These are phyloP conservation scores for Rhytidhysteron rufulum DNA, from an alignment of 2,329 filamentous ascomycete genomes.

Conservation along the genomic window DNA sequence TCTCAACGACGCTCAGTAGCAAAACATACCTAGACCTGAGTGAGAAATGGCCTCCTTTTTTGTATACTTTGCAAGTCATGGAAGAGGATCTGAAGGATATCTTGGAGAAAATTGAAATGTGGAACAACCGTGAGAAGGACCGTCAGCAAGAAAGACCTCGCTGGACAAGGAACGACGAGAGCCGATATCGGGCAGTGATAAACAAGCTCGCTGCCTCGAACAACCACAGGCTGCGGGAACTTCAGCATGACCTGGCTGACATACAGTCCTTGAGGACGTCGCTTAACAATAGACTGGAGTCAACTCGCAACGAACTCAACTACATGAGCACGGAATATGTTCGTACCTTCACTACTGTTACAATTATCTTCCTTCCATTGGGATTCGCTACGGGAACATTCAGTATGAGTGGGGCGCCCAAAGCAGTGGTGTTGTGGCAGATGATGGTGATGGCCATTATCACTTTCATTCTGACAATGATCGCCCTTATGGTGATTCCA, in stretches of 20 bases:
- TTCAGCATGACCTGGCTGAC: neutral
- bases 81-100: constrained; percentile 14
- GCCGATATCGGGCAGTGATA: constrained; percentile 22
- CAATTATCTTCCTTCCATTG: constrained; percentile 31
- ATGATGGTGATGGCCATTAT: constrained; percentile 2
- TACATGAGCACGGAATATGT: constrained; percentile 23
- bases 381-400: constrained; percentile 29
- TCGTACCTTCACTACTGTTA: constrained; percentile 33
- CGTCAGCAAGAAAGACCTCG: constrained; percentile 22
- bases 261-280: constrained; percentile 11
- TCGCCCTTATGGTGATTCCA: constrained; percentile 1
- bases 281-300: constrained; percentile 13
- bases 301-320: constrained; percentile 14
- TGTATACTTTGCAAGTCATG: constrained; percentile 14
- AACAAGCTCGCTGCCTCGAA: constrained; percentile 9
- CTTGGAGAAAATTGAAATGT: constrained; percentile 16
- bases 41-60: constrained; percentile 12
- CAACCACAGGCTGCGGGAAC: constrained; percentile 1
- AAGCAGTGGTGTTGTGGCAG: neutral
- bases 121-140: constrained; percentile 20
- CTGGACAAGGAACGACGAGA: constrained; percentile 31
- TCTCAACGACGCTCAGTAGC: neutral
- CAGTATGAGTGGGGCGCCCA: constrained; percentile 26
- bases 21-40: constrained; percentile 3
- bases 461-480: constrained; percentile 1